A percentile compares a stretch with the other conserved stretches of the same genome.
Conservation (phyloP, 164 flowering plant genomes). For the Macadamia tetraphylla region DNA sequence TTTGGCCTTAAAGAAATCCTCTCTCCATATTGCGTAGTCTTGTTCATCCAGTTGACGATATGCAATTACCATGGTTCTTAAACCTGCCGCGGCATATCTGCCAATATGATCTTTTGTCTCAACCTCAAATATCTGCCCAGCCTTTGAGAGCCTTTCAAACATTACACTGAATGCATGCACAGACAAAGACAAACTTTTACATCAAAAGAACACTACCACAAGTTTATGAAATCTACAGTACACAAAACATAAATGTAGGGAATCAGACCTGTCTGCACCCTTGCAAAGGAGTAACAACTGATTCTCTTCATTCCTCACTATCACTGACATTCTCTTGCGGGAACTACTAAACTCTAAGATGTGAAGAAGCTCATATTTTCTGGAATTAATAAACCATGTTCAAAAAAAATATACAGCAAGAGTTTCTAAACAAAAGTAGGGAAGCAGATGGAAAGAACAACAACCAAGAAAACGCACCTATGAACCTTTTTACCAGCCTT, state of each 20-base stretch:
- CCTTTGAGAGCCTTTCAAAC: conserved; percentile 63
- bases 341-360: conserved; percentile 56
- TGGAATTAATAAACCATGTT: conserved; percentile 14
- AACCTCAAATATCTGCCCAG: conserved; percentile 40
- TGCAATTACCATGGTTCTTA: conserved; percentile 73
- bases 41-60: conserved; percentile 60
- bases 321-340: conserved; percentile 70
- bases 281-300: conserved; percentile 60
- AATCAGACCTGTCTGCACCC: conserved; percentile 65
- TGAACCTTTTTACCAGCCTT: conserved; percentile 34
- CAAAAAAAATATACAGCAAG: neutral
- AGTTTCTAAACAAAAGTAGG: neutral
- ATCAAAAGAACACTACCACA: neutral
- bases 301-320: conserved; percentile 46
- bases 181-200: conserved; percentile 1
- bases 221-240: neutral
- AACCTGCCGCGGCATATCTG: conserved; percentile 69
- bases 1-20: conserved; percentile 58
- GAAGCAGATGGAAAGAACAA: neutral
- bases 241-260: conserved; percentile 1
- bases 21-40: conserved; percentile 52
- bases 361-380: conserved; percentile 55
- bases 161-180: conserved; percentile 48
- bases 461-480: conserved; percentile 35
- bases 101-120: conserved; percentile 62